Evolutionary conservation across 495 filamentous ascomycete species (phyloP), one percentile per base, ranked within the genome.

Genomic region (Penicillium tannophilum): DNA sequence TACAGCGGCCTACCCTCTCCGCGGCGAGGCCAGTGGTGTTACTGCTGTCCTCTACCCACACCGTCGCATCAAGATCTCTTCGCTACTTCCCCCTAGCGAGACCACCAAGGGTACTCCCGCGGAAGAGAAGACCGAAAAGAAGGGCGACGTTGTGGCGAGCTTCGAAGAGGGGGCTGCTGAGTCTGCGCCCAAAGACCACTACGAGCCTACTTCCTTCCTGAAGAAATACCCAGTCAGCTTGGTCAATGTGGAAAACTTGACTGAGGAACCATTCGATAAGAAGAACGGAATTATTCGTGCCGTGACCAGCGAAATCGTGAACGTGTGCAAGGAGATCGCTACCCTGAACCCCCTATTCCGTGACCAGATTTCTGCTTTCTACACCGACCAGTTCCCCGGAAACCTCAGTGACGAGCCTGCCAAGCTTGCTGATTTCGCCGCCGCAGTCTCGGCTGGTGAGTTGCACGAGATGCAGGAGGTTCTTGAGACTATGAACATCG

Each of bases 291-390:
- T 92, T 20, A 90, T 97, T 55, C 85, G 90, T 46, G 95, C 95
- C 2, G 87, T 98, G 39, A 96, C 92, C 17, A 94, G 90, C 69
- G 95, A 99, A 70, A 98, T 98, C 57, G 91, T 98, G 64, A 97
- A 97, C 67, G 93, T 96, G 7, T 97, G 96, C 82, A 97, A 96
- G 71, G 92, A 98, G 66, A 90, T 99, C 52, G 95, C 93, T 11
- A 87, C 84, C 53, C 80, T 97, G 69, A 99, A 98, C 73, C 88
- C 86, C 46, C 80, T 98, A n/a, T 99, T 99, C 80, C 85, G 93
- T 19, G 95, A 99, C 65, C 94, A 99, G 67, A 96, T 99, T 39
- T 93, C 91, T 0, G 92, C 93, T 2, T 99, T 98, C 72, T 93
- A 93, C 20, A 94, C 96, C 74, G 93, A 90, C 65, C 92, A 96